phyloP scores from a whole-genome alignment of 1,284 basidiomycete genomes.

The Trametes versicolor region DNA sequence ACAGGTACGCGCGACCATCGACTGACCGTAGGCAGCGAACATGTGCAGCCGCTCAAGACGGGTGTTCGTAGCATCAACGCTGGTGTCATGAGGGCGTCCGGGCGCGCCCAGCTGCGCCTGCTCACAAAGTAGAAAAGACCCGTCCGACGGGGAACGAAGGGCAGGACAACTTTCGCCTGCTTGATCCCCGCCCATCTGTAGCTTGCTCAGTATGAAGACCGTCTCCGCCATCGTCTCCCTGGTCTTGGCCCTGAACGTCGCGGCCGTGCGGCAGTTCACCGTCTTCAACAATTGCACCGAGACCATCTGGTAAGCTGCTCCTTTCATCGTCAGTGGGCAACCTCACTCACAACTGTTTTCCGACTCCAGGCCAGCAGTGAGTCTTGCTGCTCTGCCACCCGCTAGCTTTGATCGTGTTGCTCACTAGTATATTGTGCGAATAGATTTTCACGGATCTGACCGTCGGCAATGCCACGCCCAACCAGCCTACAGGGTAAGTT shows the following conservation, averaged over 20 bases:
- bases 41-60: not conserved
- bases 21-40: not conserved
- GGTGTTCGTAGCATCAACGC: not conserved
- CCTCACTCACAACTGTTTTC: not conserved
- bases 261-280: slow-evolving; percentile 28
- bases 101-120: too few species aligned
- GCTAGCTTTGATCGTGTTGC: not conserved
- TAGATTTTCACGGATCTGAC: slow-evolving; percentile 47
- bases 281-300: slow-evolving; percentile 35
- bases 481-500: slow-evolving; percentile 44
- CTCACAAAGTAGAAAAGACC: not conserved
- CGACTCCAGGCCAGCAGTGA: slow-evolving; percentile 25
- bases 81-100: too few species aligned
- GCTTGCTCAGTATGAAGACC: not conserved
- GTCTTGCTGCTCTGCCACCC: slow-evolving; percentile 46
- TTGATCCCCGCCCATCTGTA: not conserved
- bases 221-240: slow-evolving; percentile 16
- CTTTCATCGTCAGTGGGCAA: too few species aligned
- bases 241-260: slow-evolving; percentile 11
- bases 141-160: not conserved
- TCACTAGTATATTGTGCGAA: not conserved
- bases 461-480: slow-evolving; percentile 41
- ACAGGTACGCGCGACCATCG: not conserved
- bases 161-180: not conserved
- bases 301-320: slow-evolving; percentile 30